Evolutionary conservation across 1,139 yeast species (phyloP), one percentile per base, ranked within the genome.

Genomic region (Ashbya aceris): DNA sequence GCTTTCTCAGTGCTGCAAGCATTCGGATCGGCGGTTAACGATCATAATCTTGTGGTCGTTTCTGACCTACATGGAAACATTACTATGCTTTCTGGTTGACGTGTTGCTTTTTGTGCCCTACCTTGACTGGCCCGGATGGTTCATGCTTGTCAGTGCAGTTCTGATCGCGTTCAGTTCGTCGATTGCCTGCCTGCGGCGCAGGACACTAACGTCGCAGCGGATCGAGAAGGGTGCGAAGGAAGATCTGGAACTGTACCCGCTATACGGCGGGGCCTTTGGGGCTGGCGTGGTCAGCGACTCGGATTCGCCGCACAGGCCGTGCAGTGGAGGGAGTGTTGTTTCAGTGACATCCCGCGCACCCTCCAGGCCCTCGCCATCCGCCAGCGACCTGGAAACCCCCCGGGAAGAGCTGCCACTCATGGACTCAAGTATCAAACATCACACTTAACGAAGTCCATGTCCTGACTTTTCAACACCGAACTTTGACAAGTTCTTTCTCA

Each of bases 101-200:
- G 67, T 80, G 11, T 53, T 82, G 36, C 65, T 76, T 12, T 81
- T 77, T 56, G 68, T 72, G 44, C 84, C 86, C 1, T 67, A 74
- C 49, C 66, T 79, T 34, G 62, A 67, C 11, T 81, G 86, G 85
- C 69, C 77, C 9, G 76, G 80, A 11, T 81, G 89, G 91, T 65
- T 79, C 26, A 66, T 78, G 46, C 66, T 81, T 27, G 83, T 79
- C 1, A 67, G 81, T 4, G 77, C 83, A 0, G 76, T 73, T 1
- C 64, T 76, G 33, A 65, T 69, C 20, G 58, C 55, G 7, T 36
- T 51, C 11, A 48, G 42, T 13, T 34, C 29, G n/a, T 20, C 37
- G 27, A 10, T 34, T 27, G 43, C 56, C 30, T 55, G 61, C 54
- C 41, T 48, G 27, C 65, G 74, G 67, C 66, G 80, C 49, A 66